A percentile compares a stretch with the other conserved stretches of the same genome.
phyloP scores from a whole-genome alignment of 305 asterid species.

The Fraxinus platypoda region DNA sequence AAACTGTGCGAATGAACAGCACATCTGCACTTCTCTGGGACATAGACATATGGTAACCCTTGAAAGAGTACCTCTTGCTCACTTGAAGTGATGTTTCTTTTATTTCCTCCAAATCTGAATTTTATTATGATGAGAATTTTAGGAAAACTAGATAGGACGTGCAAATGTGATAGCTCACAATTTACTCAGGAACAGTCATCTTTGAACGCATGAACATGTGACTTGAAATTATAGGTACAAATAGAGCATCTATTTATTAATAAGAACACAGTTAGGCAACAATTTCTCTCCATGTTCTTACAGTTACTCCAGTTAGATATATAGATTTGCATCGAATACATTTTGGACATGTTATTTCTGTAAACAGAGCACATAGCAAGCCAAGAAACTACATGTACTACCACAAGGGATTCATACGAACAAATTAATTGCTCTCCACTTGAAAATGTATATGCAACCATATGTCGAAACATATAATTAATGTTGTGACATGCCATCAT shows the following conservation, averaged over 20 bases:
- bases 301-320: neutral
- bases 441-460: neutral
- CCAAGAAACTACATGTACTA: neutral
- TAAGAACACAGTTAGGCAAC: neutral
- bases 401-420: neutral
- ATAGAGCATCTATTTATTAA: neutral
- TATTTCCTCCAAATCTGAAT: slow-evolving; percentile 37
- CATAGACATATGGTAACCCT: slow-evolving; percentile 28
- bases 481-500: neutral
- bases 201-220: slow-evolving; percentile 16
- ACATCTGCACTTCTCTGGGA: slow-evolving; percentile 32
- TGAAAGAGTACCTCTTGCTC: slow-evolving; percentile 34
- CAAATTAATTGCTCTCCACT: neutral
- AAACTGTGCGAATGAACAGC: slow-evolving; percentile 26
- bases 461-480: neutral
- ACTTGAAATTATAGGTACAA: slow-evolving; percentile 18
- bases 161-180: neutral
- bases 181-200: slow-evolving; percentile 10
- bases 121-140: slow-evolving; percentile 23
- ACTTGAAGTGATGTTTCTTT: slow-evolving; percentile 29
- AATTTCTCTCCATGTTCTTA: neutral
- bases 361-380: neutral
- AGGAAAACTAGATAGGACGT: slow-evolving; percentile 13
- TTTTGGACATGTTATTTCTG: neutral
- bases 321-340: neutral